Evolutionary conservation across 306 rosid genomes (phyloP).

Genomic region (Gleditsia sinensis): DNA sequence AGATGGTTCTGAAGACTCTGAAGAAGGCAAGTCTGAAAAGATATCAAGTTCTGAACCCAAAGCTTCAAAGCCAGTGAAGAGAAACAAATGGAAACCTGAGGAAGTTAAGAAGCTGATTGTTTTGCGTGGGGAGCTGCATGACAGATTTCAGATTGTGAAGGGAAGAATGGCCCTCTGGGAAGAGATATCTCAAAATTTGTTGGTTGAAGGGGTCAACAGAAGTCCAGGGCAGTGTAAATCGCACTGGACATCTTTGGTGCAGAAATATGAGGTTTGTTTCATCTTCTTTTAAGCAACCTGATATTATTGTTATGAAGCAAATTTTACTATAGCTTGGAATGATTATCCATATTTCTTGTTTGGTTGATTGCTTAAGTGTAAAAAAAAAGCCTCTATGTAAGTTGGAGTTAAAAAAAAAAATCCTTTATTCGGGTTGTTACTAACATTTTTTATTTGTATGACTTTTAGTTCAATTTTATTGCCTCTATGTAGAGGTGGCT

Average conservation of each 20-base stretch:
- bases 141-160: constrained; percentile 67
- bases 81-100: constrained; percentile 75
- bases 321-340: background rate
- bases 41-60: constrained; percentile 25
- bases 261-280: constrained; percentile 69
- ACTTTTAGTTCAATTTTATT: background rate
- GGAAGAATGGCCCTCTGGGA: constrained; percentile 90
- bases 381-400: background rate
- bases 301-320: background rate
- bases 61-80: constrained; percentile 53
- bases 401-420: background rate
- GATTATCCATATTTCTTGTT: too few species aligned
- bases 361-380: background rate
- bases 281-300: constrained; percentile 15
- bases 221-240: constrained; percentile 89
- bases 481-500: background rate
- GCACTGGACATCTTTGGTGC: constrained; percentile 76
- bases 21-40: constrained; percentile 16
- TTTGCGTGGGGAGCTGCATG: constrained; percentile 58
- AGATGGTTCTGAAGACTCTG: constrained; percentile 41
- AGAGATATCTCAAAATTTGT: constrained; percentile 69
- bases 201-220: constrained; percentile 61
- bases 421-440: background rate
- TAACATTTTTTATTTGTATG: constrained; percentile 6
- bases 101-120: constrained; percentile 69